Base-by-base conservation (phyloP, 2,329 filamentous ascomycete genomes). In the Fusarium begoniae region DNA sequence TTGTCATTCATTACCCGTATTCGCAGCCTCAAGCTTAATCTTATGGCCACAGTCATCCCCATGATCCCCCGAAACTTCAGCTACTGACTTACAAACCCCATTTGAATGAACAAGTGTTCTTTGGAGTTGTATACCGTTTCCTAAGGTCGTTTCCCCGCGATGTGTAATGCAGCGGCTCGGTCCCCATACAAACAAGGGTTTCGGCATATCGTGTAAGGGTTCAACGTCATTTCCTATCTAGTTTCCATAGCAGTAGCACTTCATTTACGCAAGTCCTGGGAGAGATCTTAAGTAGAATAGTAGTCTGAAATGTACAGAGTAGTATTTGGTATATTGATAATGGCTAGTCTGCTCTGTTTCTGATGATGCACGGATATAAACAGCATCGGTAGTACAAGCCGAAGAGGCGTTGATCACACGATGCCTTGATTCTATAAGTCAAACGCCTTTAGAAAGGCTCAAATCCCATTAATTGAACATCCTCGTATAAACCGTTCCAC, bases 201-300 rank as follows among this genome's bases (percentile, higher is more conserved):
- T 54, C 24, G 51, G 51, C 51, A 13, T 12, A 28, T 54, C 18
- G 6, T 18, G 28, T n/a, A 38, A 54, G 24, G 20, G 18, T 54
- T 17, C 13, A 13, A 5, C 3, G 13, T 2, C 20, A 26, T 38
- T 54, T 22, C 7, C 35, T 17, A 18, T n/a, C 24, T 18, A 4
- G 13, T 26, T 54, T 2, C 8, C 9, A 4, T 14, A 22, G 20
- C 7, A 38, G 10, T 10, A 17, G 14, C 6, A 13, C 5, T 10
- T 2, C 6, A 2, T 2, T 22, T 26, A 4, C 20, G 40, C 10
- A 13, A 20, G 22, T 13, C 6, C 12, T 20, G 6, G 5, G 6
- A 35, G 8, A 35, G 1, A 5, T 3, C 0, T 4, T 8, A 5
- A 11, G 26, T 5, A 6, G 2, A 35, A 11, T 17, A 26, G 2